These are phyloP conservation scores for Hypsizygus ulmarius DNA, from an alignment of 1,284 basidiomycete genomes.

Conservation along the genomic window DNA sequence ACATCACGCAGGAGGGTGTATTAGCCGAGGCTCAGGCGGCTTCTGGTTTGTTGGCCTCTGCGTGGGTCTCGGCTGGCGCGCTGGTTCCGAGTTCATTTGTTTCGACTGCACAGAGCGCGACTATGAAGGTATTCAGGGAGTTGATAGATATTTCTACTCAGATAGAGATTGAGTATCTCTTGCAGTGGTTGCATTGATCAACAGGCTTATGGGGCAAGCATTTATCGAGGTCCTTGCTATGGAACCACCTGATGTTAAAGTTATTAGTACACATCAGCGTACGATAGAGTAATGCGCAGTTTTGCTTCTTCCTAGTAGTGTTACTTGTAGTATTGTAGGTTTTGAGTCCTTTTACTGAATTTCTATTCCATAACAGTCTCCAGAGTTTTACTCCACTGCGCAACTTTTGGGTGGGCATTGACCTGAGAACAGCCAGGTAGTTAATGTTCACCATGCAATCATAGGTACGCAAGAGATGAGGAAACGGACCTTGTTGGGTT, in stretches of 20 bases:
- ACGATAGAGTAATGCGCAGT: neutral
- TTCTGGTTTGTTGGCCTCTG: slow-evolving; percentile 2
- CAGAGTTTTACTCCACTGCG: slow-evolving; percentile 64
- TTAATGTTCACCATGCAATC: neutral
- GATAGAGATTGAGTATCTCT: slow-evolving; percentile 12
- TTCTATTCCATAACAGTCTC: slow-evolving; percentile 34
- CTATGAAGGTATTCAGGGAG: slow-evolving; percentile 6
- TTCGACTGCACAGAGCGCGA: slow-evolving; percentile 3
- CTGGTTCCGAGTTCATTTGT: neutral
- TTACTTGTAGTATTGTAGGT: neutral
- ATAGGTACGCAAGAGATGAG: neutral
- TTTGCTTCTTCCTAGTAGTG: neutral
- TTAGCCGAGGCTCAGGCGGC: slow-evolving; percentile 2
- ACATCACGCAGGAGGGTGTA: slow-evolving; percentile 11
- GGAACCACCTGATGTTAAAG: too few species aligned
- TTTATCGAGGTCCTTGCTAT: too few species aligned
- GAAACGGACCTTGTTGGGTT: slow-evolving; percentile 57
- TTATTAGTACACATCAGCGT: too few species aligned
- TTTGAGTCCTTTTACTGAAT: neutral
- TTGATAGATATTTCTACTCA: slow-evolving; percentile 14
- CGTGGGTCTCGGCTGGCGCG: slow-evolving; percentile 4
- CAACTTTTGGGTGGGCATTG: slow-evolving; percentile 68
- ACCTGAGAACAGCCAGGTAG: slow-evolving; percentile 41
- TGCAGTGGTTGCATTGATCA: slow-evolving; percentile 4
- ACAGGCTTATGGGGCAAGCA: too few species aligned